Evolutionary conservation across 2,329 filamentous ascomycete genomes (phyloP).

Genomic region (Cytospora piceicola): DNA sequence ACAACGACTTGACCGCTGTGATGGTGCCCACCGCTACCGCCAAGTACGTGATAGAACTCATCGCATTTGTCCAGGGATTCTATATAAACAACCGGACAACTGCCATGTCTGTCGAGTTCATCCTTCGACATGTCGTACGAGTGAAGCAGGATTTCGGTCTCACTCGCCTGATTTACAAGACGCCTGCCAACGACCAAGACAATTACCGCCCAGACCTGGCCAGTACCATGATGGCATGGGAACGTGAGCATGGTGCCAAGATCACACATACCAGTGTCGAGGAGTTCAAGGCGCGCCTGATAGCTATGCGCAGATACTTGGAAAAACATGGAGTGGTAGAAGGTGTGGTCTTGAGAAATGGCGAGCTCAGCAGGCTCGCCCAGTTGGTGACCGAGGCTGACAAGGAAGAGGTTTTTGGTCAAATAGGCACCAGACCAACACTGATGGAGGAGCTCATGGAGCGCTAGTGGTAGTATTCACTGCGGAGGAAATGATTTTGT

Average conservation of each 20-base stretch:
- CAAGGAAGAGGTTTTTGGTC: too few species aligned
- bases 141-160: neutral
- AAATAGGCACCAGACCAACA: too few species aligned
- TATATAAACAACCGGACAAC: neutral
- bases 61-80: neutral
- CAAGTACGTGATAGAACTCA: constrained; percentile 5
- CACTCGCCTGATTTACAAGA: neutral
- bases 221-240: neutral
- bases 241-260: neutral
- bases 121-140: neutral
- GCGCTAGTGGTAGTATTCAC: too few species aligned
- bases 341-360: neutral
- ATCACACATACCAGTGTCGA: neutral
- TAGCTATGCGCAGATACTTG: neutral
- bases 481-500: too few species aligned
- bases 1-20: neutral
- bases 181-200: neutral
- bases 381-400: too few species aligned
- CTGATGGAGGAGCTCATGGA: too few species aligned
- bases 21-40: neutral
- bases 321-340: neutral
- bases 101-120: constrained; percentile 21
- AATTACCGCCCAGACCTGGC: neutral
- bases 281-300: neutral
- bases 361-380: neutral